Base-by-base conservation (phyloP, 805 yeast genomes). In the Cyberlindnera americana region DNA sequence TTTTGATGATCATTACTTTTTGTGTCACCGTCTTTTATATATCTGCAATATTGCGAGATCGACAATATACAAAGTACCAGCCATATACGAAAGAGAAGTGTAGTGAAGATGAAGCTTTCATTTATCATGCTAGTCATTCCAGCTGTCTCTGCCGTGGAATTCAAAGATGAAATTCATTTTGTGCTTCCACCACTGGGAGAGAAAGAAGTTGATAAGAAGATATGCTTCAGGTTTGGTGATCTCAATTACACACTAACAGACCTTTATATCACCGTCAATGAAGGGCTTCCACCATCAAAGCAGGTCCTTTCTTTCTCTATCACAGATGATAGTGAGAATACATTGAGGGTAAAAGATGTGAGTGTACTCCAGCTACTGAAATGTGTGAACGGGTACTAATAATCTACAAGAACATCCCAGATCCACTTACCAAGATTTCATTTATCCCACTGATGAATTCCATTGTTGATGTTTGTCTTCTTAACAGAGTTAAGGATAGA, bases 401-500 rank as follows among this genome's bases (percentile, higher is more conserved):
- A n/a, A n/a, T n/a, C n/a, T n/a, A n/a, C n/a, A n/a, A 42, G 47
- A 27, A 41, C 30, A 24, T 50, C 16, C 31, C 30, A 13, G 47
- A 43, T 26, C 17, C 29, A 4, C 19, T n/a, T 13, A 40, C 38
- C 17, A 38, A 22, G 22, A 18, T 48, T n/a, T 25, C 48, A 3
- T 33, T 50, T 27, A 44, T 42, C 18, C 53, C 53, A 3, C 40
- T 19, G 13, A 14, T 21, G 14, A 25, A 28, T 9, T 28, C 45
- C 1, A 12, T 29, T 1, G 32, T 62, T 25, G 49, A 49, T 12
- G 19, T 64, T 2, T 65, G 70, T 41, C 48, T 64, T 14, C 33
- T 43, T 6, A 64, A 65, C 39, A 22, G 44, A 14, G 57, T 59
- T 7, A 51, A 33, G 26, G 69, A 66, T 46, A 49, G 54, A 3